Conservation (phyloP, 2,329 filamentous ascomycete species). For the Phialophora expanda region DNA sequence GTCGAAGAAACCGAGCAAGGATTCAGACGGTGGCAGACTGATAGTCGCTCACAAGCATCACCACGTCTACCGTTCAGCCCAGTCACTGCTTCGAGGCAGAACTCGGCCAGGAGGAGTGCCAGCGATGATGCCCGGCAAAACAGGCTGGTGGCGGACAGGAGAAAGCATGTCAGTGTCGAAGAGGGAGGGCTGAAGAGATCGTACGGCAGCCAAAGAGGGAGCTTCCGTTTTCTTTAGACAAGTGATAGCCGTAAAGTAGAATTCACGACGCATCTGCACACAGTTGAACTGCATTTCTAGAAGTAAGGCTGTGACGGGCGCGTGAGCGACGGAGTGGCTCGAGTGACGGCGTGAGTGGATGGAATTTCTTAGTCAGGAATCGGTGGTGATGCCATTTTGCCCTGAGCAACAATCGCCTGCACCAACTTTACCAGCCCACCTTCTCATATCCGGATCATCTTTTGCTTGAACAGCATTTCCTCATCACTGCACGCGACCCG, state of each 20-base stretch:
- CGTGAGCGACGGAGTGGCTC: too few species aligned
- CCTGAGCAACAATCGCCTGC: slow-evolving; percentile 1
- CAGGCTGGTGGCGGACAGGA: slow-evolving; percentile 36
- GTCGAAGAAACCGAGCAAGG: slow-evolving; percentile 36
- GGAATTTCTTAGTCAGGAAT: slow-evolving; percentile 10
- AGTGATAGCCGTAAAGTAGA: background rate
- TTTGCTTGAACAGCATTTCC: slow-evolving; percentile 21
- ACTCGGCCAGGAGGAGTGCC: slow-evolving; percentile 23
- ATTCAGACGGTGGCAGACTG: slow-evolving; percentile 39
- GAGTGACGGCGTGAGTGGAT: background rate
- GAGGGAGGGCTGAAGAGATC: slow-evolving; percentile 35
- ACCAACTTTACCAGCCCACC: slow-evolving; percentile 19
- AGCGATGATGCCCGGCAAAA: slow-evolving; percentile 2
- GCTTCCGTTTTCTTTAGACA: slow-evolving; percentile 44
- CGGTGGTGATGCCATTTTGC: slow-evolving; percentile 7
- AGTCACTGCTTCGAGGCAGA: slow-evolving; percentile 34
- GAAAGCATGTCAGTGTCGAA: slow-evolving; percentile 35
- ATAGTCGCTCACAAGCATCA: slow-evolving; percentile 24
- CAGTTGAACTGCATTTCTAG: background rate
- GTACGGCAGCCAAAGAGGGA: slow-evolving; percentile 41
- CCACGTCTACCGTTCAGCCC: slow-evolving; percentile 20
- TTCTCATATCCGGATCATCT: slow-evolving; percentile 21
- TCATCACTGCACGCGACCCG: slow-evolving; percentile 32
- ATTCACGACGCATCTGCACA: background rate
- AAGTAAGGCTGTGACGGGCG: background rate